Conservation (phyloP, 306 rosid genomes). For the Acacia melanoxylon region DNA sequence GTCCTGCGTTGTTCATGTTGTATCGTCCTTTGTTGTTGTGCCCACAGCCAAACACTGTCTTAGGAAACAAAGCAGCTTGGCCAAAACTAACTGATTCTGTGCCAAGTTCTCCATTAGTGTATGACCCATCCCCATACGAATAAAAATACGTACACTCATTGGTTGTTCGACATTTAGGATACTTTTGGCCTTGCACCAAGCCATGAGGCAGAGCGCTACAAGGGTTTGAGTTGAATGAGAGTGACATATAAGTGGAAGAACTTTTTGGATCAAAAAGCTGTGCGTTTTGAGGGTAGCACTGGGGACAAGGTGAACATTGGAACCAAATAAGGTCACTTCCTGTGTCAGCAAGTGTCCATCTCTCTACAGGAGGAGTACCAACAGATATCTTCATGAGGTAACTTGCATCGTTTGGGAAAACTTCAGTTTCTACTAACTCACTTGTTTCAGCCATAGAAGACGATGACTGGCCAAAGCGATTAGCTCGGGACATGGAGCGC, state of each 20-base stretch:
- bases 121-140: neutral
- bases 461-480: neutral
- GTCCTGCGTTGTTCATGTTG: neutral
- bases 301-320: neutral
- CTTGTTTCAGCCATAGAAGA: neutral
- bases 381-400: slow-evolving; percentile 13
- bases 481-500: neutral
- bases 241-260: neutral
- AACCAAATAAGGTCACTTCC: slow-evolving; percentile 25
- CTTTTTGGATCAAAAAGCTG: neutral
- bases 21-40: neutral
- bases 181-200: neutral
- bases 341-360: neutral
- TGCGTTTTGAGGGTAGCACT: neutral
- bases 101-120: neutral
- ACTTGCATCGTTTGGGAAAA: neutral
- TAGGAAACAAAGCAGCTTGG: neutral
- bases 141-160: neutral
- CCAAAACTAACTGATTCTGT: neutral
- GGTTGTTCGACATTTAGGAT: neutral
- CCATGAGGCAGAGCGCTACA: neutral
- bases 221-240: neutral
- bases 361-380: neutral
- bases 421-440: neutral
- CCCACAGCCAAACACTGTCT: neutral